phyloP scores from a whole-genome alignment of 257 asterid genomes.

The Solanum acaule region DNA sequence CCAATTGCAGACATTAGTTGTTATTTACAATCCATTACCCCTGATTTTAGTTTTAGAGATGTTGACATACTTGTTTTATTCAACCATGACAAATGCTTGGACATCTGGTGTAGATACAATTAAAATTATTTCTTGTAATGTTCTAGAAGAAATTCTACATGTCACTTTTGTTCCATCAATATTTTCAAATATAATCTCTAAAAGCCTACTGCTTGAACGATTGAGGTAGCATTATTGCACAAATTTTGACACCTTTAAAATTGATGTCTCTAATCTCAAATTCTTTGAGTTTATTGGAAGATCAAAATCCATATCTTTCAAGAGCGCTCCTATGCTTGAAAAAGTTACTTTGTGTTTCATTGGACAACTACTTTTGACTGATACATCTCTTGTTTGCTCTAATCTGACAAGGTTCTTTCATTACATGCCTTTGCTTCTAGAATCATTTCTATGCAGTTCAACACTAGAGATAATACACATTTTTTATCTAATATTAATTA shows the following conservation, averaged over 20 bases:
- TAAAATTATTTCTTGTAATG: too few relatives aligned
- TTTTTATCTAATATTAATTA: too few relatives aligned
- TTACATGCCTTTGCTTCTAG: too few relatives aligned
- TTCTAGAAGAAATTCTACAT: neutral
- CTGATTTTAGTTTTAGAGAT: too few relatives aligned
- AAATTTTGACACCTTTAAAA: neutral
- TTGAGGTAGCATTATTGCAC: neutral
- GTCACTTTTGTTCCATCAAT: neutral
- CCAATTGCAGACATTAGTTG: too few relatives aligned
- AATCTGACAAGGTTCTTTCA: slow-evolving; percentile 30
- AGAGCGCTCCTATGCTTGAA: neutral
- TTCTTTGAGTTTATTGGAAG: neutral
- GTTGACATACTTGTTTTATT: too few relatives aligned
- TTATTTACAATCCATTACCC: too few relatives aligned
- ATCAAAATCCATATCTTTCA: neutral
- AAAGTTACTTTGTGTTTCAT: slow-evolving; percentile 25
- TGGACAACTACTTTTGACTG: slow-evolving; percentile 29
- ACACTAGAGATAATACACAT: too few relatives aligned
- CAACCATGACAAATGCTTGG: too few relatives aligned
- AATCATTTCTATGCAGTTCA: too few relatives aligned
- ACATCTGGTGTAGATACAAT: too few relatives aligned
- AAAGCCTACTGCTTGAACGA: neutral
- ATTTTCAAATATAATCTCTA: neutral
- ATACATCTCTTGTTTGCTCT: slow-evolving; percentile 21
- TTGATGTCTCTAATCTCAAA: neutral